Evolutionary conservation across 495 filamentous ascomycete species (phyloP), one percentile per base, ranked within the genome.

Genomic region (Aspergillus homomorphus): DNA sequence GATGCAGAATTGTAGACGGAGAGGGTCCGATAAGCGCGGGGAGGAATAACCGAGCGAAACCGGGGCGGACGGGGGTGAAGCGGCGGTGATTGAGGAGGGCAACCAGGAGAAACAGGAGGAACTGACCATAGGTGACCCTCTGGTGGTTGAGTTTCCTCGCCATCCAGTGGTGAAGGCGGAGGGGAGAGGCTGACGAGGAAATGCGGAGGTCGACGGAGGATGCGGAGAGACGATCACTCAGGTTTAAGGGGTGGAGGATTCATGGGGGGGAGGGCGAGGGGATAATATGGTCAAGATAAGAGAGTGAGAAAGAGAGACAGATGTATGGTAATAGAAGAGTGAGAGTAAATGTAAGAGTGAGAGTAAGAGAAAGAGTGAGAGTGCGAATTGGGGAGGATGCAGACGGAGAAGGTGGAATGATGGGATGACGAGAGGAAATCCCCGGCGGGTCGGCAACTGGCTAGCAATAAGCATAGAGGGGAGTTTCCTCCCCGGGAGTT

Each of bases 41-140:
- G 59, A 92, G 79, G 72, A 92, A 89, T 91, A 66, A 53, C 53
- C 20, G 53, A 44, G 59, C 43, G 62, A 18, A 59, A 45, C 45
- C 50, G 43, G 24, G 50, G 28, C 2, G 33, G 15, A 5, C 8
- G 33, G 15, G 33, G 12, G 33, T 6, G 8, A 14, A 2, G 10
- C 33, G 15, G 28, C 42, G n/a, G 57, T 16, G 9, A 38, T 28
- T 19, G 12, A 22, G 46, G 4, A 22, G 24, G 18, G n/a, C n/a
- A n/a, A n/a, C n/a, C 23, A 15, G 10, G 22, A 10, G 15, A 19
- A 15, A 18, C 12, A n/a, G 23, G 15, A 30, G 10, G 12, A 30
- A 66, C 70, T 57, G 60, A 79, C 76, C 76, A 68, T 79, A 79
- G 21, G 73, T 73, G 73, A 79, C 74, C 74, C 76, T 77, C 67